A percentile compares a stretch with the other conserved stretches of the same genome.
Evolutionary conservation across 2,329 filamentous ascomycete species (phyloP).

Genomic region (Trichoderma sp.): DNA sequence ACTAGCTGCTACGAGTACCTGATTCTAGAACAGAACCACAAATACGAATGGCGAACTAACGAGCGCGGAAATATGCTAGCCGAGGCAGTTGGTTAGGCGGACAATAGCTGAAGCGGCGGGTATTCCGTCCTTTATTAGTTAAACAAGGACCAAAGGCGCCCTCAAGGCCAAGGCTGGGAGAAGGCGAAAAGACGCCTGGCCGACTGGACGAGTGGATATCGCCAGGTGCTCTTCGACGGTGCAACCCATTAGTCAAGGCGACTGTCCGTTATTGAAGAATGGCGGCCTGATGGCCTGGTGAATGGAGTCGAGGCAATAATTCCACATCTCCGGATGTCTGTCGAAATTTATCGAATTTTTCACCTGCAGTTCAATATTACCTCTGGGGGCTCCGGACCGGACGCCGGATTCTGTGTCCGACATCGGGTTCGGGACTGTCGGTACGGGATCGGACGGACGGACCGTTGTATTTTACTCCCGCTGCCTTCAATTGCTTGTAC

Average conservation of each 20-base stretch:
- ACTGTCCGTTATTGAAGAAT: not conserved
- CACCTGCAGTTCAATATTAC: not conserved
- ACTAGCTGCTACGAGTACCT: not conserved
- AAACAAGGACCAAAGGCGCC: not conserved
- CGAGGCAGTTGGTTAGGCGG: not conserved
- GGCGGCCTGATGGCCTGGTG: not conserved
- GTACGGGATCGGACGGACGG: conserved; percentile 1
- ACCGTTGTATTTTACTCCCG: not conserved
- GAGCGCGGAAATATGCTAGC: not conserved
- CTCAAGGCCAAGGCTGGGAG: not conserved
- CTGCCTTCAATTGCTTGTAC: not conserved
- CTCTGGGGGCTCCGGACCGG: not conserved
- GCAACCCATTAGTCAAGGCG: not conserved
- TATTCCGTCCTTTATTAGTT: not conserved
- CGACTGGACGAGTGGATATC: not conserved
- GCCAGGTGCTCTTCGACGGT: not conserved
- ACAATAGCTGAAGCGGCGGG: not conserved
- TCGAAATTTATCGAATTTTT: not conserved
- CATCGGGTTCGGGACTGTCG: conserved; percentile 9
- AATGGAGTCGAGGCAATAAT: not conserved
- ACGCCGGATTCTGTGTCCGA: not conserved
- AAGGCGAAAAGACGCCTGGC: not conserved
- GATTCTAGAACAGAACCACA: conserved; percentile 13
- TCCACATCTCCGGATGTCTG: not conserved
- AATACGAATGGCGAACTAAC: not conserved